phyloP scores from a whole-genome alignment of 2,329 filamentous ascomycete species.

The Paecilomyces sp. region DNA sequence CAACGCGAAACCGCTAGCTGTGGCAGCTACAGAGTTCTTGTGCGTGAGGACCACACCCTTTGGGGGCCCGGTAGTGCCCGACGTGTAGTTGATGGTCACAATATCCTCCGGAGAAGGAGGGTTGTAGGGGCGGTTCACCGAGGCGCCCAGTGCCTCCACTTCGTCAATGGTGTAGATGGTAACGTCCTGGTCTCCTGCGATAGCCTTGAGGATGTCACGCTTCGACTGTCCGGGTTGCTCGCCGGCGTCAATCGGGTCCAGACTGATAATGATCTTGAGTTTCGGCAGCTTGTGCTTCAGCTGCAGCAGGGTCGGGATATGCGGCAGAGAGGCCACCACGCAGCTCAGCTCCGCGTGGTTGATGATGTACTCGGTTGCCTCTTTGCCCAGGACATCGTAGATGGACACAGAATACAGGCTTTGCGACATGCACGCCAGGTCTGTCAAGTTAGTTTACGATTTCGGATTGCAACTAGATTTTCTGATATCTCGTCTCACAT shows the following conservation, averaged over 20 bases:
- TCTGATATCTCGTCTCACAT: conserved; percentile 14
- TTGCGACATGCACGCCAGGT: conserved; percentile 82
- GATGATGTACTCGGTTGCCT: conserved; percentile 90
- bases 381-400: conserved; percentile 90
- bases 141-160: conserved; percentile 73
- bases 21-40: conserved; percentile 67
- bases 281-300: conserved; percentile 68
- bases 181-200: conserved; percentile 68
- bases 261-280: conserved; percentile 79
- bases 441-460: conserved; percentile 35
- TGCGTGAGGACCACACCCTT: conserved; percentile 70
- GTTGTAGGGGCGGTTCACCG: conserved; percentile 62
- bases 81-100: conserved; percentile 67
- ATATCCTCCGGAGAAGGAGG: conserved; percentile 68
- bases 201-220: conserved; percentile 63
- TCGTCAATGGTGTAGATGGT: conserved; percentile 70
- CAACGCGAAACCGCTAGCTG: conserved; percentile 54
- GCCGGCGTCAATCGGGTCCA: conserved; percentile 75
- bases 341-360: conserved; percentile 74
- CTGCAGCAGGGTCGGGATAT: conserved; percentile 75
- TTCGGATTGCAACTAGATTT: conserved; percentile 3
- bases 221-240: conserved; percentile 75
- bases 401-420: conserved; percentile 84
- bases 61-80: conserved; percentile 57
- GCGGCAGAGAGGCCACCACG: conserved; percentile 70